Evolutionary conservation across 1,284 basidiomycete genomes (phyloP), one percentile per base, ranked within the genome.

Genomic region (Leccinum glutinopallens): DNA sequence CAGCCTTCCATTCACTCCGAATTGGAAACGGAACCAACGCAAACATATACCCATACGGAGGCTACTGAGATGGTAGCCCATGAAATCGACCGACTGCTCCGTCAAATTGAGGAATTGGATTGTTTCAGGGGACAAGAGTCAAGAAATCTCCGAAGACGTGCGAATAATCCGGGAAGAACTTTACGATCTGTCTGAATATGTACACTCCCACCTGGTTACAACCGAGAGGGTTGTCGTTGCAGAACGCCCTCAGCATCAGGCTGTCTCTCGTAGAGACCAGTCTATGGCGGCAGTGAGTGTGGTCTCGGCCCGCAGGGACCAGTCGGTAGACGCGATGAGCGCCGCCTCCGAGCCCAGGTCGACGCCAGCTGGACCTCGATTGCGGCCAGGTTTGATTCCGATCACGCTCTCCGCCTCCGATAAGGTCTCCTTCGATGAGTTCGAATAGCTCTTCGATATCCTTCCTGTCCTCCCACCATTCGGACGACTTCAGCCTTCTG

Each of bases 401-500:
- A 69, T 68, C 57, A 46, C 39, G 59, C 66, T 85, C 59, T 76
- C 81, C 82, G 3, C 82, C 82, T 9, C 80, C 79, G 6, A 59
- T 67, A 55, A 74, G 78, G 19, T 77, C 81, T 43, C 78, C 81
- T 32, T 82, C 84, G 2, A 79, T 84, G 1, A 84, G 84, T 66
- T 83, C 84, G 13, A 60, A 74, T 51, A 80, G 78, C n/a, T 86
- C 84, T 60, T 81, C 79, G 33, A 73, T 82, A 37, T 90, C 88
- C 0, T 92, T 85, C 73, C 70, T 92, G 61, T 89, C 89, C 1
- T 92, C 91, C 10, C 87, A 89, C 68, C 87, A 92, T 68, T 92
- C 90, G 0, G 90, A 92, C 64, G 90, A 91, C 68, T 72, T 80
- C 53, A 83, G 80, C 63, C 70, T 84, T 55, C 71, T 81, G 75